Base-by-base conservation (phyloP, 73 alveolate species). In the Paramecium octaurelia region DNA sequence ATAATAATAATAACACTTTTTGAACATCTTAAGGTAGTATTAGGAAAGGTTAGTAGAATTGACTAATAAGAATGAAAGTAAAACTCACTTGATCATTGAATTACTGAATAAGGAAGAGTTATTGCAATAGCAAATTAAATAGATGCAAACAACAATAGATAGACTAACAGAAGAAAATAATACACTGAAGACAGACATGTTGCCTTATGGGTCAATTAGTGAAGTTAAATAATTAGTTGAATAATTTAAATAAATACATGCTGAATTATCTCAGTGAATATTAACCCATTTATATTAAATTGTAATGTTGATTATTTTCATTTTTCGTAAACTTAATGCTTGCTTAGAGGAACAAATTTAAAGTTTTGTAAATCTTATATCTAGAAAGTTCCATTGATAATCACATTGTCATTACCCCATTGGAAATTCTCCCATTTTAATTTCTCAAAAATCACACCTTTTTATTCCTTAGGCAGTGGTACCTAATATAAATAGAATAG, bases 381-480 rank as follows among this genome's bases (percentile, higher is more conserved):
- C 21, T 40, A 5, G 35, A 80, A 80, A 2, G 20, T 9, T 36
- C n/a, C 60, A 42, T 40, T 35, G 6, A 80, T 23, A 14, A 44
- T 27, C 76, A 80, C 23, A 43, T 40, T 42, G 6, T 80, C 76
- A 23, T 80, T 20, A 23, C 76, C 76, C 77, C 91, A 44, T 80
- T 44, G 35, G 24, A 77, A 77, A 8, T 77, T 23, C 6, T 77
- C 71, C 90, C 90, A 77, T 77, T 43, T 77, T 8, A 77, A 20
- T n/a, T 77, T 23, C 20, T n/a, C 20, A 35, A 40, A 36, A 7
- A 75, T 14, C 23, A 38, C 8, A n/a, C 44, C 8, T n/a, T 75
- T 75, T 1, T 38, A 14, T 18, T 35, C 35, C 38, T 35, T 20
- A 11, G 88, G 88, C 14, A 75, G 20, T 75, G 88, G 88, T 9